Base-by-base conservation (phyloP, 2,329 filamentous ascomycete species). In the Fusarium fujikuroi region DNA sequence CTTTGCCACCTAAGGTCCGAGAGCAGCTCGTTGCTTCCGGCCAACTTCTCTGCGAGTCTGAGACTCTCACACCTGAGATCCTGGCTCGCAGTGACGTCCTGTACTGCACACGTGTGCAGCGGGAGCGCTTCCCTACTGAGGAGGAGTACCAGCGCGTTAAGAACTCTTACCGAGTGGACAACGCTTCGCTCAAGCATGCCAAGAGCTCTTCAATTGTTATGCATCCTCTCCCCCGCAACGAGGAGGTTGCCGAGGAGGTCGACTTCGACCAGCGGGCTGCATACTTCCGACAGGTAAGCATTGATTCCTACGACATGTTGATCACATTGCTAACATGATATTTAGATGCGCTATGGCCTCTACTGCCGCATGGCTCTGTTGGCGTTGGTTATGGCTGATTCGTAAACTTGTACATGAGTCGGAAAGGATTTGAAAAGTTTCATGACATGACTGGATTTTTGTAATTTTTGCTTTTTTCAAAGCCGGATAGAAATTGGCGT, bases 341-440 rank as follows among this genome's bases (percentile, higher is more conserved):
- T 19, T 66, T 79, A 98, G 95, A 98, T 98, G 95, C 91, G 92
- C 85, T 98, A 98, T 85, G 96, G 96, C 78, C 90, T 99, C 78
- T 98, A 98, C 88, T 97, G 93, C 84, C 93, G 96, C 82, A 99
- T 99, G 96, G 96, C 96, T 77, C 85, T 99, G 85, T 88, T 99
- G 82, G 96, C 96, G 76, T 87, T 98, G 83, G 94, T 98, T 83
- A 92, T 99, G 93, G 79, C 79, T 74, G 77, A 80, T 60, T 79
- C 75, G 59, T 81, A 79, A 57, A 67, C 19, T 34, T 47, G 12
- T 36, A 52, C 42, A 62, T 50, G 61, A 49, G 54, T 65, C 32
- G 71, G 53, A 37, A 32, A 47, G 50, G 64, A 54, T 62, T 72
- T 53, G 66, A 75, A 69, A 76, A 73, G 75, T 68, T 67, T 73